A percentile compares a stretch with the other conserved stretches of the same genome.
Evolutionary conservation across 192 early-diverging fungal species (phyloP).

Genomic region (Coemansia sp.): DNA sequence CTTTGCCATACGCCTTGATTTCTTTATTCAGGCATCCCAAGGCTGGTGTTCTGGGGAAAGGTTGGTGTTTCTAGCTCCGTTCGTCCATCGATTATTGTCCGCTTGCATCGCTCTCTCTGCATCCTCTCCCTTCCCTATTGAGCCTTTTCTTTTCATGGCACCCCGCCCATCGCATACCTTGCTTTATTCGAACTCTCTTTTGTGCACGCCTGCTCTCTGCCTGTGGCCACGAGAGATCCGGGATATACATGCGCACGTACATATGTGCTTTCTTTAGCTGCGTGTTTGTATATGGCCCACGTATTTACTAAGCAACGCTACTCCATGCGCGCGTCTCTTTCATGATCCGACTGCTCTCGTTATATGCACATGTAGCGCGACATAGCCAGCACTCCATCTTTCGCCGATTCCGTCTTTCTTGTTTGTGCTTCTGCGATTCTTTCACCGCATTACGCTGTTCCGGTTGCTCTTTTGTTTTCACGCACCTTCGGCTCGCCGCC

Average conservation of each 20-base stretch:
- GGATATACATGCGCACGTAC: not conserved
- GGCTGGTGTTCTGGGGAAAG: not conserved
- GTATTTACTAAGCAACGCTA: not conserved
- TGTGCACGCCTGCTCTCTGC: not conserved
- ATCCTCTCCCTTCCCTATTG: too few species aligned
- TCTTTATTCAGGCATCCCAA: not conserved
- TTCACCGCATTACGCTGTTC: not conserved
- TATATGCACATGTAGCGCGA: not conserved
- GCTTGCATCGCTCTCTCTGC: not conserved
- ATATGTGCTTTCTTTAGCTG: not conserved
- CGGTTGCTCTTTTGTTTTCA: not conserved
- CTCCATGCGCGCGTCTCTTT: not conserved
- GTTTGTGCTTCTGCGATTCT: not conserved
- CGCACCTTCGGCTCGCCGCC: not conserved
- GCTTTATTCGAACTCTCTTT: not conserved
- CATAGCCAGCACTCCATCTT: not conserved
- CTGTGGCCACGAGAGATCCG: not conserved
- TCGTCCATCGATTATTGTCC: not conserved
- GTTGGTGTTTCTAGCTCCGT: constrained; percentile 6
- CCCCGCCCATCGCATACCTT: not conserved
- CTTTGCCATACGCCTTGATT: constrained; percentile 5
- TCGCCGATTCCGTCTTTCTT: not conserved
- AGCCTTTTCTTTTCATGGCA: not conserved
- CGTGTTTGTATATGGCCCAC: not conserved
- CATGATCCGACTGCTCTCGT: not conserved